Percentiles rank a stretch among this genome's conserved stretches.
These are phyloP conservation scores for Kwoniella mangroviensis DNA, from an alignment of 768 basidiomycete species.

Conservation along the genomic window DNA sequence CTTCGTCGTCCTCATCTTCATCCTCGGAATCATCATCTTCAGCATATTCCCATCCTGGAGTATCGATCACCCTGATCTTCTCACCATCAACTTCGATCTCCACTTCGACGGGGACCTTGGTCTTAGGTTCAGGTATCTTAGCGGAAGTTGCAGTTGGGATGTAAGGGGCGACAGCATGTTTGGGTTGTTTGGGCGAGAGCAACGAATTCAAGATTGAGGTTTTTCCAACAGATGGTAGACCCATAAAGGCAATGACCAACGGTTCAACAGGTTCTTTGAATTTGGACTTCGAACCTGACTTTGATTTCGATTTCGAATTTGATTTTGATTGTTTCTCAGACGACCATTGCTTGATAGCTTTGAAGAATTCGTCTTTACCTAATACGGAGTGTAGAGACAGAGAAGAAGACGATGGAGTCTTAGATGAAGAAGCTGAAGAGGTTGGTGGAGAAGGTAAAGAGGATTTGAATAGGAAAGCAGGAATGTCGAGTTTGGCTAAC, in stretches of 20 bases:
- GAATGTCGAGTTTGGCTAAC: slow-evolving; percentile 68
- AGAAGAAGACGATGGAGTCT: slow-evolving; percentile 13
- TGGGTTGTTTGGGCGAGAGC: slow-evolving; percentile 59
- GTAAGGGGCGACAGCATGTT: slow-evolving; percentile 65
- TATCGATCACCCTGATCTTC: slow-evolving; percentile 75
- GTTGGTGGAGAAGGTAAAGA: slow-evolving; percentile 55
- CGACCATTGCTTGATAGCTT: slow-evolving; percentile 41
- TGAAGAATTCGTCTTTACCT: slow-evolving; percentile 43
- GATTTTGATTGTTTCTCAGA: slow-evolving; percentile 42
- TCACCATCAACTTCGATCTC: slow-evolving; percentile 65
- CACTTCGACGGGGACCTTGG: slow-evolving; percentile 70
- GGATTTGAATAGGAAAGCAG: slow-evolving; percentile 74
- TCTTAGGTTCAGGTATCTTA: slow-evolving; percentile 69
- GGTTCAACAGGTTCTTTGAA: slow-evolving; percentile 57
- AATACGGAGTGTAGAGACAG: slow-evolving; percentile 16
- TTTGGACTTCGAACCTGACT: slow-evolving; percentile 7
- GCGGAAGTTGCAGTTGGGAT: slow-evolving; percentile 58
- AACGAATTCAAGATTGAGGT: slow-evolving; percentile 83
- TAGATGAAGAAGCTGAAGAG: slow-evolving; percentile 27
- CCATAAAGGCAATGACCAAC: slow-evolving; percentile 76
- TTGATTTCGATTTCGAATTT: slow-evolving; percentile 22
- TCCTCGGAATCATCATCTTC: slow-evolving; percentile 55
- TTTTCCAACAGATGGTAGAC: slow-evolving; percentile 86
- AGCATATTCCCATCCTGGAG: slow-evolving; percentile 75
- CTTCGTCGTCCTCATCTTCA: slow-evolving; percentile 57